These are phyloP conservation scores for Sporopachydermia quercuum DNA, from an alignment of 805 yeast genomes.

Conservation along the genomic window DNA sequence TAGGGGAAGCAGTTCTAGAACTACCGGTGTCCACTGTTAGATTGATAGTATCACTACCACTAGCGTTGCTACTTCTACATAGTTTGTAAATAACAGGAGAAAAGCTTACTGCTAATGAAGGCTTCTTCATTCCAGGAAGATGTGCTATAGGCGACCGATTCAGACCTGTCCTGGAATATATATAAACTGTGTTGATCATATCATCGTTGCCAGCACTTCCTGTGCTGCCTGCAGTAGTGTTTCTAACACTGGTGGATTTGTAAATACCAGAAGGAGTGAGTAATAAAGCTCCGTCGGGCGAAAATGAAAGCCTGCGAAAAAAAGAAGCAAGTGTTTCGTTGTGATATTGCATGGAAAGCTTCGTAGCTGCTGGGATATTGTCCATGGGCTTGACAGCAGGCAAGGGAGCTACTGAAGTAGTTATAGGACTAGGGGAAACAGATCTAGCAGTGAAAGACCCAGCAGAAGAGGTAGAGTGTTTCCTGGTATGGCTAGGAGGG, in stretches of 20 bases:
- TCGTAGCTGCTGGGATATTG: constrained; percentile 15
- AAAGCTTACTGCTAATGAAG: constrained; percentile 73
- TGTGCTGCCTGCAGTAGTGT: constrained; percentile 4
- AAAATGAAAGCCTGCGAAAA: constrained; percentile 71
- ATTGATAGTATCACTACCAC: constrained; percentile 7
- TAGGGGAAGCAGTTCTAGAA: constrained; percentile 5
- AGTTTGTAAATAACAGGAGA: constrained; percentile 48
- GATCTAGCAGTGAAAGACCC: constrained; percentile 18
- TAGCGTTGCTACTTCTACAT: constrained; percentile 7
- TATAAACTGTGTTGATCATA: constrained; percentile 54
- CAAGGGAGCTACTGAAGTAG: constrained; percentile 21
- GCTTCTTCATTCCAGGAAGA: constrained; percentile 65
- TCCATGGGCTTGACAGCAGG: constrained; percentile 33
- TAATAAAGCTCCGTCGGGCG: constrained; percentile 79
- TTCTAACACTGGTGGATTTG: constrained; percentile 15
- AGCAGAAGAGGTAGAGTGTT: constrained; percentile 25
- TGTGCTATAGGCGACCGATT: constrained; percentile 60
- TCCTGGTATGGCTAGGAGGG: constrained; percentile 22
- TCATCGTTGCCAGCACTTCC: constrained; percentile 22
- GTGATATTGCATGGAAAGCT: constrained; percentile 45
- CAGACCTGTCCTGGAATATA: constrained; percentile 61
- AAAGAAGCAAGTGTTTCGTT: constrained; percentile 83
- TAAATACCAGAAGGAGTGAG: constrained; percentile 66
- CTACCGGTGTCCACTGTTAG: constrained; percentile 7
- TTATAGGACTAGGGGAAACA: constrained; percentile 20